phyloP scores from a whole-genome alignment of 495 filamentous ascomycete species.

The Xylaria sp. region DNA sequence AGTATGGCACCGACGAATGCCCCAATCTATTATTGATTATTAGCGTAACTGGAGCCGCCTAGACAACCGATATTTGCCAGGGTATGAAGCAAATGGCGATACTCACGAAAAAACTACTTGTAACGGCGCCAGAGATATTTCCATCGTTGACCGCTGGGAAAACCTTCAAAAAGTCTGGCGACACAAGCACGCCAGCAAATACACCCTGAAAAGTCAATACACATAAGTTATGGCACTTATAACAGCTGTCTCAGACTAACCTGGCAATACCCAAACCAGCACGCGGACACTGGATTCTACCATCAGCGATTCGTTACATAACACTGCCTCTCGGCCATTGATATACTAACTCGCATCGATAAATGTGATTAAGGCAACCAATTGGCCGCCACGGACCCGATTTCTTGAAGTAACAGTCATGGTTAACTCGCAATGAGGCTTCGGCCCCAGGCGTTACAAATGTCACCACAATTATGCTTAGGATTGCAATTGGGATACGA shows the following conservation, averaged over 20 bases:
- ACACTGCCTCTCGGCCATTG: background rate
- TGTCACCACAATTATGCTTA: background rate
- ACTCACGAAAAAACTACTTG: constrained; percentile 51
- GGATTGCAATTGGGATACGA: background rate
- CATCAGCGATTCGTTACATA: constrained; percentile 10
- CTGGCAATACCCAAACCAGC: constrained; percentile 40
- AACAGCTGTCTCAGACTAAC: constrained; percentile 22
- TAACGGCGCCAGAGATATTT: constrained; percentile 44
- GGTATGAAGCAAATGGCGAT: constrained; percentile 26
- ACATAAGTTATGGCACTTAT: background rate
- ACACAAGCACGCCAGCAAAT: constrained; percentile 48
- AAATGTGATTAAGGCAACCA: constrained; percentile 39
- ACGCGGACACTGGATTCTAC: constrained; percentile 30
- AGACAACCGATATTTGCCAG: constrained; percentile 28
- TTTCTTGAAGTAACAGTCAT: background rate
- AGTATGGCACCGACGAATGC: constrained; percentile 48
- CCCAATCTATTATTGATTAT: constrained; percentile 37
- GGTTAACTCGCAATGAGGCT: background rate
- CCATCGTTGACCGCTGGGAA: constrained; percentile 36
- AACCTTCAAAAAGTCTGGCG: constrained; percentile 39
- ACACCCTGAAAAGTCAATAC: constrained; percentile 37
- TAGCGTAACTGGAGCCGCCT: constrained; percentile 33
- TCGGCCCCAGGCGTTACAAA: background rate
- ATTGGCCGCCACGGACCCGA: constrained; percentile 27
- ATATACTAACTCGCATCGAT: constrained; percentile 35